Evolutionary conservation across 129 eudicot genomes (phyloP).

Genomic region (Deinandra increscens): DNA sequence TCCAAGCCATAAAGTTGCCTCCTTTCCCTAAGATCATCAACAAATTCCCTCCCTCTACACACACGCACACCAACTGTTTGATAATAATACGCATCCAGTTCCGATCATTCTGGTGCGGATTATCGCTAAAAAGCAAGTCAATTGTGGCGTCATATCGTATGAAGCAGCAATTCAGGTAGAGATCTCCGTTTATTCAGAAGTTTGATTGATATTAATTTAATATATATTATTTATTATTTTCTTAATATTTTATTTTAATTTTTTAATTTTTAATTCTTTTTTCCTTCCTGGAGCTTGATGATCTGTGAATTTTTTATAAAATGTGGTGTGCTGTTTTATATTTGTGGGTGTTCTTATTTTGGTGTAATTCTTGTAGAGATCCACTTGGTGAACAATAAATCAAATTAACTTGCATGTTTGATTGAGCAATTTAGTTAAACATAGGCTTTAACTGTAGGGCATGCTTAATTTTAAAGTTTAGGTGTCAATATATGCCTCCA

Average conservation of each 20-base stretch:
- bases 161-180: conserved; percentile 6
- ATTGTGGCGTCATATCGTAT: conserved; percentile 20
- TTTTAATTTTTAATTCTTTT: too few species aligned
- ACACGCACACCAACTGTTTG: conserved; percentile 30
- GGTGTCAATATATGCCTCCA: not conserved
- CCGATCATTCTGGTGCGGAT: conserved; percentile 1
- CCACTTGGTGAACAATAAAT: conserved; percentile 5
- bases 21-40: conserved; percentile 12
- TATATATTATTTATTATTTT: too few species aligned
- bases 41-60: not conserved
- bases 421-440: not conserved
- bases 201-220: too few species aligned
- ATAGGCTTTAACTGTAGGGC: not conserved
- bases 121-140: conserved; percentile 1
- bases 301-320: not conserved
- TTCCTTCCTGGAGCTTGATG: not conserved
- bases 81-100: not conserved
- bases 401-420: conserved; percentile 6
- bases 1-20: conserved; percentile 24
- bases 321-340: not conserved
- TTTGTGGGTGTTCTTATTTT: not conserved
- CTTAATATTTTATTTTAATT: too few species aligned
- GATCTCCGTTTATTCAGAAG: conserved; percentile 18
- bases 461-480: not conserved
- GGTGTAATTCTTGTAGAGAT: conserved; percentile 15